Conservation (phyloP, 2,329 filamentous ascomycete species). For the Bipolaris zeicola region DNA sequence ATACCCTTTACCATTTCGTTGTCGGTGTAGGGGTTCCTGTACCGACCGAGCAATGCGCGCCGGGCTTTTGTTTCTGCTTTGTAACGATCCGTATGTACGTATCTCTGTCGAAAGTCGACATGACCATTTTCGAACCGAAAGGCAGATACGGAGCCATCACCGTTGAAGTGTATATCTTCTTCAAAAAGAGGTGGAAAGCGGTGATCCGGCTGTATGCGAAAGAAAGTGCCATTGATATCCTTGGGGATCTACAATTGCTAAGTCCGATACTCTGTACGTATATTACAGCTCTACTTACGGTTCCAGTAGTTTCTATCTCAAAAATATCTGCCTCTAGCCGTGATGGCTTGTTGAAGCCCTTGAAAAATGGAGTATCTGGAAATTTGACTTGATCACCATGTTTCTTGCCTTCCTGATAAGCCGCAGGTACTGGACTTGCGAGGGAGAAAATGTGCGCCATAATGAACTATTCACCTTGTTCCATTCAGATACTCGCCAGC, state of each 20-base stretch:
- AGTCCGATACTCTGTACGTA: not conserved
- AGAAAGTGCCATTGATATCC: constrained; percentile 55
- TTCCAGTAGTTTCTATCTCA: constrained; percentile 49
- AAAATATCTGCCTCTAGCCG: constrained; percentile 50
- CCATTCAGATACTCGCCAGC: not conserved
- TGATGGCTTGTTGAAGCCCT: constrained; percentile 50
- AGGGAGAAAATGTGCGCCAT: constrained; percentile 46
- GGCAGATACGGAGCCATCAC: constrained; percentile 52
- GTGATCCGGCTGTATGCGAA: constrained; percentile 53
- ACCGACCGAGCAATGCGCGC: constrained; percentile 58
- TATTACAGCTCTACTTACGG: constrained; percentile 9
- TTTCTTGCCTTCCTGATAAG: constrained; percentile 33
- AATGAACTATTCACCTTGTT: not conserved
- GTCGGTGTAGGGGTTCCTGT: constrained; percentile 64
- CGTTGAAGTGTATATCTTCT: constrained; percentile 59
- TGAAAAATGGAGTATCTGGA: constrained; percentile 43
- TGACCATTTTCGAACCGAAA: constrained; percentile 51
- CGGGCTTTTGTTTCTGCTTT: constrained; percentile 47
- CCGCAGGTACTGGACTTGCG: constrained; percentile 29
- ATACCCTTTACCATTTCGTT: constrained; percentile 61
- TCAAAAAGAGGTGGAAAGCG: constrained; percentile 61
- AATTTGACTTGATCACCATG: constrained; percentile 40
- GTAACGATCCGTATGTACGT: constrained; percentile 52
- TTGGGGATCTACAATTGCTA: constrained; percentile 39
- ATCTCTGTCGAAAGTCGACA: constrained; percentile 52